Evolutionary conservation across 2,329 filamentous ascomycete genomes (phyloP).

Genomic region (Chaetothyriales sp.): DNA sequence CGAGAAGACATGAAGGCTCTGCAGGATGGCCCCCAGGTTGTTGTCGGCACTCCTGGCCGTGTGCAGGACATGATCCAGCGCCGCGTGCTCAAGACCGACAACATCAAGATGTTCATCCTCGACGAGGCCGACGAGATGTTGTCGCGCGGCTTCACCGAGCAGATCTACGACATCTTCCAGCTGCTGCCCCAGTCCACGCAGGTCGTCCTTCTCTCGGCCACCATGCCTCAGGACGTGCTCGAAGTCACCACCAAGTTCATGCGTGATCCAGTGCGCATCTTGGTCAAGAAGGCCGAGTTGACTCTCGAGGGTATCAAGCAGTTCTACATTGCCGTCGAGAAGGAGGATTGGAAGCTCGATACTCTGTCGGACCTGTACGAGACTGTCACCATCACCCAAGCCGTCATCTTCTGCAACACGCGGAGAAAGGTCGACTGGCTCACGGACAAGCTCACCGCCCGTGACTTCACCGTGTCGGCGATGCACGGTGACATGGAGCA

Average conservation of each 20-base stretch:
- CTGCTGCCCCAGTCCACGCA: slow-evolving; percentile 95
- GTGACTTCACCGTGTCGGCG: slow-evolving; percentile 97
- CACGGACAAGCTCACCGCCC: slow-evolving; percentile 94
- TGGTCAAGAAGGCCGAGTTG: slow-evolving; percentile 99
- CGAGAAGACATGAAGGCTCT: slow-evolving; percentile 98
- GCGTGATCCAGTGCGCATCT: slow-evolving; percentile 95
- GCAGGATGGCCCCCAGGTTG: slow-evolving; percentile 87
- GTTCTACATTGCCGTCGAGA: slow-evolving; percentile 99
- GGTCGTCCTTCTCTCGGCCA: slow-evolving; percentile 94
- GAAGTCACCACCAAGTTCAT: slow-evolving; percentile 99
- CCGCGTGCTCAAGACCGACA: slow-evolving; percentile 88
- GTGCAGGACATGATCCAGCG: slow-evolving; percentile 99
- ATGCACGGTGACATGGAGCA: slow-evolving; percentile 99
- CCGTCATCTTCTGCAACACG: slow-evolving; percentile 99
- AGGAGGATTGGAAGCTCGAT: slow-evolving; percentile 99
- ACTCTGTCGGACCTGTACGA: slow-evolving; percentile 98
- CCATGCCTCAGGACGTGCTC: slow-evolving; percentile 96
- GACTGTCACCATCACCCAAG: slow-evolving; percentile 98
- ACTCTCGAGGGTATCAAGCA: slow-evolving; percentile 99
- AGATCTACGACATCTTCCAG: slow-evolving; percentile 99
- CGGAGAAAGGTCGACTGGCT: slow-evolving; percentile 99
- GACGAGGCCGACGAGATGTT: slow-evolving; percentile 99
- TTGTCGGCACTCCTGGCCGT: slow-evolving; percentile 95
- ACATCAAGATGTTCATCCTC: slow-evolving; percentile 99
- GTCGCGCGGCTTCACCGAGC: slow-evolving; percentile 98